Percentiles rank a stretch among this genome's conserved stretches.
These are phyloP conservation scores for Rhodamnia rubescens DNA, from an alignment of 345 rosid genomes.

Conservation along the genomic window DNA sequence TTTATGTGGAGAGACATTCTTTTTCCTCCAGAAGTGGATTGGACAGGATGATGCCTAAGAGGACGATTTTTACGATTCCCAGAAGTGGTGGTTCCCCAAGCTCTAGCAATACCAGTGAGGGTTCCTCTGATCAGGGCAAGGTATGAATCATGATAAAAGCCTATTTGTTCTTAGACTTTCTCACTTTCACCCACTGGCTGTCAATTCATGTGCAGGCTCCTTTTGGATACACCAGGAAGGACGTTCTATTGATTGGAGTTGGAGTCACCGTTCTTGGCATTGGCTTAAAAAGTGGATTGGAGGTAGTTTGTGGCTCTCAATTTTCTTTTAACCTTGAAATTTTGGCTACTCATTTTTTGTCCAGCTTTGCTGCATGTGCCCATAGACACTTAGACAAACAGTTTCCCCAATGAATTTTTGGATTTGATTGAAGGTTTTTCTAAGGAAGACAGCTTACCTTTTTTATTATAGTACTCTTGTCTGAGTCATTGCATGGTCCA, in stretches of 20 bases:
- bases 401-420: not conserved
- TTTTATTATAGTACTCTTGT: not conserved
- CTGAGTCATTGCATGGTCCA: not conserved
- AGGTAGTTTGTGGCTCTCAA: constrained; percentile 27
- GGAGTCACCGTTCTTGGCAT: constrained; percentile 66
- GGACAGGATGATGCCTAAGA: constrained; percentile 10
- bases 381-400: not conserved
- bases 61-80: constrained; percentile 11
- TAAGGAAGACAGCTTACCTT: not conserved
- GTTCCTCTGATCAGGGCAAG: constrained; percentile 33
- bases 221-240: constrained; percentile 87
- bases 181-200: not conserved
- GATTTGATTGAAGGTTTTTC: not conserved
- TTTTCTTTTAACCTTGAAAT: not conserved
- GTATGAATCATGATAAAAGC: constrained; percentile 6
- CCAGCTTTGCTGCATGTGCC: not conserved
- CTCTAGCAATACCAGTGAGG: constrained; percentile 19
- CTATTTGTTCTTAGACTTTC: not conserved
- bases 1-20: not conserved
- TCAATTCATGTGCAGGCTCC: constrained; percentile 29
- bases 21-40: constrained; percentile 5
- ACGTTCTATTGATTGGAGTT: constrained; percentile 76
- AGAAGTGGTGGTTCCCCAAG: constrained; percentile 29
- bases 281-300: constrained; percentile 85
- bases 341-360: not conserved